These are phyloP conservation scores for Boletus speciosus DNA, from an alignment of 768 basidiomycete species.

Conservation along the genomic window DNA sequence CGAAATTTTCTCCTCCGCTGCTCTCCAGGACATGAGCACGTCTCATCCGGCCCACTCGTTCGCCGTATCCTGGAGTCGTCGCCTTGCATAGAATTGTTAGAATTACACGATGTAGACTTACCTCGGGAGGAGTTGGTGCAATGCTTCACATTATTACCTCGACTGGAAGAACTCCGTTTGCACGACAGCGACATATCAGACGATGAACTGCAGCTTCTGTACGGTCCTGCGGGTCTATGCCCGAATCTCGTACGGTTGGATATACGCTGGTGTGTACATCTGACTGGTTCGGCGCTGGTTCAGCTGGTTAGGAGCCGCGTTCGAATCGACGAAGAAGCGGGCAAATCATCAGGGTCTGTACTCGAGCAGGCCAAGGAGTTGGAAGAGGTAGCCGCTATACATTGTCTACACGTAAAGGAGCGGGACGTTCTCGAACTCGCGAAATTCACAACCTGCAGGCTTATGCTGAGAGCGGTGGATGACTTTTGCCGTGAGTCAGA, in stretches of 20 bases:
- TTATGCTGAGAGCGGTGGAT: constrained; percentile 38
- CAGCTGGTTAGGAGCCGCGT: constrained; percentile 44
- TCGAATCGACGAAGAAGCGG: not conserved
- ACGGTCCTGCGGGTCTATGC: constrained; percentile 41
- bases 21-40: constrained; percentile 17
- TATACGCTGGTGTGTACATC: constrained; percentile 56
- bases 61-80: constrained; percentile 29
- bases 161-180: constrained; percentile 47
- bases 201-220: constrained; percentile 36
- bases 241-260: constrained; percentile 48
- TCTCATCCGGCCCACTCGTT: constrained; percentile 25
- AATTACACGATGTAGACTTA: constrained; percentile 49
- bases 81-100: constrained; percentile 39
- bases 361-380: constrained; percentile 31
- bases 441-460: constrained; percentile 42
- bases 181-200: constrained; percentile 60
- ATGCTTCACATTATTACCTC: constrained; percentile 36
- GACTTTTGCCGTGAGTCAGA: constrained; percentile 50
- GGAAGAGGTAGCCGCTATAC: constrained; percentile 47
- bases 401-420: constrained; percentile 56
- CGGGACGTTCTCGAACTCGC: constrained; percentile 52
- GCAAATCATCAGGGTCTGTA: not conserved
- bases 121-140: constrained; percentile 35
- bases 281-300: constrained; percentile 50
- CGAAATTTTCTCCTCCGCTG: constrained; percentile 41